A percentile compares a stretch with the other conserved stretches of the same genome.
Evolutionary conservation across 2,329 filamentous ascomycete genomes (phyloP).

Genomic region (Cladosporium sp.): DNA sequence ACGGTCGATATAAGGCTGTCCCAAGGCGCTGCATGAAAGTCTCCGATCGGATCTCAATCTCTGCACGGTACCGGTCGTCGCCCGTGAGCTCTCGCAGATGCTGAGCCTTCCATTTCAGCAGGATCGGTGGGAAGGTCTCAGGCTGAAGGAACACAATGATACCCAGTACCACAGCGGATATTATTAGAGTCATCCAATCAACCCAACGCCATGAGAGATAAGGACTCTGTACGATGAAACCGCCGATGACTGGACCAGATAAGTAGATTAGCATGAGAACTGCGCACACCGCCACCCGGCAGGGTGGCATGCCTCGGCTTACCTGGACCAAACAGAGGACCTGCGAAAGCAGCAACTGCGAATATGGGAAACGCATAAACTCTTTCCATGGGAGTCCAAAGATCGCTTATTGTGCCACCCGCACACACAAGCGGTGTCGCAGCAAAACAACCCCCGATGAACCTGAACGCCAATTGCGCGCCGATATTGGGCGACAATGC

Average conservation of each 20-base stretch:
- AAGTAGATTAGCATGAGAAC: constrained; percentile 20
- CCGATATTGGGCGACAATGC: constrained; percentile 29
- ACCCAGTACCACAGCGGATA: constrained; percentile 29
- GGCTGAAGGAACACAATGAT: constrained; percentile 46
- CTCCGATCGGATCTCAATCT: constrained; percentile 8
- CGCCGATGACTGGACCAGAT: constrained; percentile 46
- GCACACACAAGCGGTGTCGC: constrained; percentile 30
- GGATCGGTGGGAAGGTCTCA: constrained; percentile 51
- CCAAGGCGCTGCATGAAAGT: constrained; percentile 25
- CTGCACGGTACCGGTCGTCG: constrained; percentile 23
- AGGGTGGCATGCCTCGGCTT: no score
- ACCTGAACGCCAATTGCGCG: constrained; percentile 29
- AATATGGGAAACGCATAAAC: constrained; percentile 30
- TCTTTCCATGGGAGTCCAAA: constrained; percentile 29
- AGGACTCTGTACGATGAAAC: constrained; percentile 41
- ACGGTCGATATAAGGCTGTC: constrained; percentile 23
- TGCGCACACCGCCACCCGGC: no score
- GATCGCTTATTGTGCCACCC: constrained; percentile 31
- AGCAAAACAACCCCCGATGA: constrained; percentile 31
- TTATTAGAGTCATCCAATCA: constrained; percentile 44
- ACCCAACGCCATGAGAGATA: constrained; percentile 46
- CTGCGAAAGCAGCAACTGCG: constrained; percentile 30
- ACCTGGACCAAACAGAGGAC: constrained; percentile 43
- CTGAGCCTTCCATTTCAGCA: constrained; percentile 38
- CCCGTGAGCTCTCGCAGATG: constrained; percentile 35